These are phyloP conservation scores for Nakaseomyces nivariensis DNA, from an alignment of 1,139 yeast genomes.

Conservation along the genomic window DNA sequence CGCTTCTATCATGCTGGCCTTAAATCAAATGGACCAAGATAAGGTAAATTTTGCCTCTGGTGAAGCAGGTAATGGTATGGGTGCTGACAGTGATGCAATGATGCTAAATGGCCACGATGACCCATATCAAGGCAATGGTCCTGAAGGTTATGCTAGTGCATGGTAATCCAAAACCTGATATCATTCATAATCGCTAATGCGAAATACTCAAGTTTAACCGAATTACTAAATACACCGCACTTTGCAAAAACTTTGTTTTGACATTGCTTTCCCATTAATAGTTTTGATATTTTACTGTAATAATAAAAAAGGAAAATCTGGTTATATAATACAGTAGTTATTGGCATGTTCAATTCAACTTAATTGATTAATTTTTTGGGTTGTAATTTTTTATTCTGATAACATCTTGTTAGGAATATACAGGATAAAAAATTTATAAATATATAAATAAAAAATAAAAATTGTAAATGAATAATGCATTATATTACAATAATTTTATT, in stretches of 20 bases:
- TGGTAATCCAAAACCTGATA: conserved; percentile 15
- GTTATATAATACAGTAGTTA: too few species aligned
- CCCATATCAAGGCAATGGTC: conserved; percentile 34
- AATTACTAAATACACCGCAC: too few species aligned
- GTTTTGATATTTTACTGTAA: too few species aligned
- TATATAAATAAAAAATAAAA: not conserved
- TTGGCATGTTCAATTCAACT: too few species aligned
- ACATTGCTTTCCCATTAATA: too few species aligned
- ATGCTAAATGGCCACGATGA: conserved; percentile 36
- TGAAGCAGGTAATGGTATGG: conserved; percentile 39
- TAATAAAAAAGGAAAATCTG: too few species aligned
- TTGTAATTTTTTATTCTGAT: too few species aligned
- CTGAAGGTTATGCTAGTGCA: conserved; percentile 25
- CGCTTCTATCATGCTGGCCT: conserved; percentile 78
- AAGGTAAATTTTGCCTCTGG: conserved; percentile 42
- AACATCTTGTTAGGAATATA: not conserved
- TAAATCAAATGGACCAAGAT: conserved; percentile 45
- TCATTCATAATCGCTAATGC: too few species aligned
- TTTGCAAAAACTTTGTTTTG: too few species aligned
- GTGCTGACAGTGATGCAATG: conserved; percentile 30
- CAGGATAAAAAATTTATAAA: conserved; percentile 3
- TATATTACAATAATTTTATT: not conserved
- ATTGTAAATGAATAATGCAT: not conserved
- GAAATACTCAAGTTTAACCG: too few species aligned
- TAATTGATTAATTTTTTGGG: too few species aligned